Percentiles rank a stretch among this genome's conserved stretches.
Evolutionary conservation across 495 filamentous ascomycete species (phyloP).

Genomic region (Massariosphaeria phaeospora): DNA sequence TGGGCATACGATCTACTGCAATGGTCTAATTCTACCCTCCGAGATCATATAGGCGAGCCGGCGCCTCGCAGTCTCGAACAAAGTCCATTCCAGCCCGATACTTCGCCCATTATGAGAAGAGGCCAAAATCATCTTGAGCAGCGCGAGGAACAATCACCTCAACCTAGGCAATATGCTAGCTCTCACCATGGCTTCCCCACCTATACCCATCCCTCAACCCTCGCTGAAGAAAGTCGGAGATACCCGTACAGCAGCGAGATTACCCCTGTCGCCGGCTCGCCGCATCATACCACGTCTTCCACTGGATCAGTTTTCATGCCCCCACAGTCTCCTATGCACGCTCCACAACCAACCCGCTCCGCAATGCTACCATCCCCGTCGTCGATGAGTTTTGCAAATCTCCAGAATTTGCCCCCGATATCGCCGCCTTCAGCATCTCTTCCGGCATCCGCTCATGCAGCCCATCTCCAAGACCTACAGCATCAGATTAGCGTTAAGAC

Average conservation of each 20-base stretch:
- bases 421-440: conserved; percentile 33
- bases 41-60: conserved; percentile 4
- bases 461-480: conserved; percentile 46
- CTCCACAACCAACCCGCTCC: conserved; percentile 21
- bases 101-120: conserved; percentile 23
- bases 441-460: conserved; percentile 38
- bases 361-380: conserved; percentile 30
- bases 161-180: conserved; percentile 9
- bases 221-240: conserved; percentile 22
- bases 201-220: conserved; percentile 4
- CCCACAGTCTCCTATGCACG: conserved; percentile 30
- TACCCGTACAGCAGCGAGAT: conserved; percentile 19
- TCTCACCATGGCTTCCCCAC: conserved; percentile 13
- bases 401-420: conserved; percentile 26
- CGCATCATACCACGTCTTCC: conserved; percentile 25
- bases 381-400: conserved; percentile 28
- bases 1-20: conserved; percentile 31
- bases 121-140: conserved; percentile 20
- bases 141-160: conserved; percentile 22
- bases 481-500: conserved; percentile 50
- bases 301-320: conserved; percentile 29
- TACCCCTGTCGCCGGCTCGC: conserved; percentile 16
- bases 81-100: conserved; percentile 6
- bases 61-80: conserved; percentile 10
- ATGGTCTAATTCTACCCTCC: conserved; percentile 30